Base-by-base conservation (phyloP, 2,329 filamentous ascomycete genomes). In the Phoma sp. region DNA sequence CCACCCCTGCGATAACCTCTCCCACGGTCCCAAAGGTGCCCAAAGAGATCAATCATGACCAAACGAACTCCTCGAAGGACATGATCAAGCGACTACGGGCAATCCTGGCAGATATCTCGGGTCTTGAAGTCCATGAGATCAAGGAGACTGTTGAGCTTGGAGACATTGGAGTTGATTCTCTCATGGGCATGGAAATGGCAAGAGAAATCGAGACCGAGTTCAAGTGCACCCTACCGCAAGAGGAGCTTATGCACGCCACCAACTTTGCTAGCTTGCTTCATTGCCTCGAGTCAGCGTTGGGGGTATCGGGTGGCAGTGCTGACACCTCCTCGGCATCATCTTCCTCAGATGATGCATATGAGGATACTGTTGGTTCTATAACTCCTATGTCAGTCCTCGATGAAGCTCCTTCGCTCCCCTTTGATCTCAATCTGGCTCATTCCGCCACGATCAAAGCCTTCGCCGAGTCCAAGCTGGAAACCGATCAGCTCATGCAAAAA, bases 101-200 rank as follows among this genome's bases (percentile, higher is more conserved):
- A 7, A 34, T 62, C 11, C n/a, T 64, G 10, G 50, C 49, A 1
- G 47, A 60, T 12, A 33, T 61, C 30, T 34, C 59, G 32, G 60
- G 60, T 57, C 26, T 59, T 60, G 38, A 29, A 5, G n/a, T 20
- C 10, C 25, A 30, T 20, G 38, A 42, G 15, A 30, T 30, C 39
- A 63, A 42, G 20, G 49, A 57, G 3, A 60, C 66, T 14, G 46
- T 59, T 2, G 54, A 63, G 7, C 54, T 76, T 20, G 64, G 56
- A 7, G 72, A 76, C 25, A 51, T 77, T 10, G 76, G 76, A 2
- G 64, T 78, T 11, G 75, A 77, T 47, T 78, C 76, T 7, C 59
- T 77, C 9, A 65, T 76, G 60, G 67, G 57, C 2, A 74, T 67
- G 21, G 75, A 77, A 47, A 53, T 77, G 17, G 49, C 64, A 5